A percentile compares a stretch with the other conserved stretches of the same genome.
Conservation (phyloP, 2,329 filamentous ascomycete species). For the Beauveria asiatica region DNA sequence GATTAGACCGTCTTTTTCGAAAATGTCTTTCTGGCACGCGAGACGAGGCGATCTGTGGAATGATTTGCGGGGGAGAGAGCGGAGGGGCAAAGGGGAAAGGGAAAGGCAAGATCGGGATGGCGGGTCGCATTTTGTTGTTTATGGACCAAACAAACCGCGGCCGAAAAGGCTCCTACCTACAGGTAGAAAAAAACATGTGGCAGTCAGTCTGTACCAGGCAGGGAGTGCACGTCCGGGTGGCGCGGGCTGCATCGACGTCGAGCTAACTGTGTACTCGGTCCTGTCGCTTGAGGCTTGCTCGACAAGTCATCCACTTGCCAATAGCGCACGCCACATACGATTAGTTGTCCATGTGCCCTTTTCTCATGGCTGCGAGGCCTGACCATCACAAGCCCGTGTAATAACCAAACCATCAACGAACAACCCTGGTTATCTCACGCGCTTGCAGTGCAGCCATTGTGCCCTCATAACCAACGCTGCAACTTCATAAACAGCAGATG, state of each 20-base stretch:
- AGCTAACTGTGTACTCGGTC: neutral
- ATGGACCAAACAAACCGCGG: neutral
- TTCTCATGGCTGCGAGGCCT: neutral
- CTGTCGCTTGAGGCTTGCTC: neutral
- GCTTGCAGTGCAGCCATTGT: neutral
- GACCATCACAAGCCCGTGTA: neutral
- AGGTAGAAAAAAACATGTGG: neutral
- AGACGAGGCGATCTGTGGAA: neutral
- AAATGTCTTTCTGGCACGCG: neutral
- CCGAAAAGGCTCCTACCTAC: neutral
- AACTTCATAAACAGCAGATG: neutral
- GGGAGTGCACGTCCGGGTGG: neutral
- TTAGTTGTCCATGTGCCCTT: neutral
- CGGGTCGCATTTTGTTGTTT: constrained; percentile 1
- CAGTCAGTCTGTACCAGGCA: neutral
- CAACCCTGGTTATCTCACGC: neutral
- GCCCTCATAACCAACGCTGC: neutral
- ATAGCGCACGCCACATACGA: neutral
- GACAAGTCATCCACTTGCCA: neutral
- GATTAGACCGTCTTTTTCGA: neutral
- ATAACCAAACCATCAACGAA: neutral
- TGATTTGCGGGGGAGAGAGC: neutral
- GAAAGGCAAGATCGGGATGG: neutral
- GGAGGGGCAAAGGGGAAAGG: neutral
- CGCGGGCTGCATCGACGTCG: neutral